Conservation (phyloP, 2,329 filamentous ascomycete species). For the Fusarium neocosmosporiellum region DNA sequence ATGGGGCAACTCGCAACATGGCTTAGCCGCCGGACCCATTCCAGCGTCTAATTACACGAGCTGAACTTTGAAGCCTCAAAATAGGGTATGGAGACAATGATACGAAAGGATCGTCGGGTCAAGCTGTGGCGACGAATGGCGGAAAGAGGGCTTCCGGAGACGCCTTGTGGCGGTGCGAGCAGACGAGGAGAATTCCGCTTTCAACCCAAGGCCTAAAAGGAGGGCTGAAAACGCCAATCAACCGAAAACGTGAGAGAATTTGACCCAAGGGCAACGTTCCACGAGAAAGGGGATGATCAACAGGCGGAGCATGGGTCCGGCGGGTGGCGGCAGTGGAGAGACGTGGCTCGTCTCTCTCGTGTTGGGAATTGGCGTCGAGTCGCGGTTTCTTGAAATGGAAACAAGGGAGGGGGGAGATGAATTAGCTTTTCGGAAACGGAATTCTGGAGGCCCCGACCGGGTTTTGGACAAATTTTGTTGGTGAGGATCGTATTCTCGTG, state of each 20-base stretch:
- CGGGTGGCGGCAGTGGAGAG: conserved; percentile 19
- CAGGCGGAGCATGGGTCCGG: conserved; percentile 24
- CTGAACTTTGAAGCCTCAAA: conserved; percentile 13
- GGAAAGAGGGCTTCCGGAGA: conserved; percentile 1
- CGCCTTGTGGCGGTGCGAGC: conserved; percentile 23
- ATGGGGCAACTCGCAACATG: not conserved
- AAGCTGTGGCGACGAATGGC: conserved; percentile 20
- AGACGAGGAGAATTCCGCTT: not conserved
- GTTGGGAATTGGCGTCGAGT: not conserved
- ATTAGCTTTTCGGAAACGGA: conserved; percentile 1
- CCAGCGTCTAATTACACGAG: conserved; percentile 11
- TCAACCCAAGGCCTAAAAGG: conserved; percentile 1
- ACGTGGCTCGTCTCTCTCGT: conserved; percentile 25
- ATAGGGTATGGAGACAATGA: conserved; percentile 7
- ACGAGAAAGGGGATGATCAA: conserved; percentile 26
- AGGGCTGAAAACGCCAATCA: conserved; percentile 17
- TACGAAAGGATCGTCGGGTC: conserved; percentile 18
- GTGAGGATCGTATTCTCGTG: conserved; percentile 1
- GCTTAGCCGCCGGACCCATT: conserved; percentile 7
- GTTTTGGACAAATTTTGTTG: conserved; percentile 6
- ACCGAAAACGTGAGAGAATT: not conserved
- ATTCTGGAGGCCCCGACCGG: not conserved
- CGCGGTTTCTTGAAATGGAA: conserved; percentile 27
- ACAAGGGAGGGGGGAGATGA: not conserved
- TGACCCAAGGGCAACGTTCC: conserved; percentile 21